Evolutionary conservation across 345 rosid species (phyloP).

Genomic region (Lepidium africanum): DNA sequence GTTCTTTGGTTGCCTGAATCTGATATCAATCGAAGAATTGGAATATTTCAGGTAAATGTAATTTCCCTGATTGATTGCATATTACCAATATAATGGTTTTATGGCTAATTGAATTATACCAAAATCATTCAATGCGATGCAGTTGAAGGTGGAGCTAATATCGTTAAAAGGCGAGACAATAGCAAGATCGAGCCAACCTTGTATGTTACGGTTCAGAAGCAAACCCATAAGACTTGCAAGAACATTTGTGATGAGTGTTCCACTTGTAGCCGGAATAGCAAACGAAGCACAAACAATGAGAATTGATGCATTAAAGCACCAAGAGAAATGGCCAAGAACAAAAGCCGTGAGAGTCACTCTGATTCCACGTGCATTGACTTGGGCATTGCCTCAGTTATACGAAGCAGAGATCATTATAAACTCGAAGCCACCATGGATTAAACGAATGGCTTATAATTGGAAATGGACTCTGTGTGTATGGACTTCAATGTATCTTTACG

Average conservation of each 20-base stretch:
- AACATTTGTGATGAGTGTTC: slow-evolving; percentile 48
- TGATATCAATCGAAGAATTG: slow-evolving; percentile 52
- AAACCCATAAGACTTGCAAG: slow-evolving; percentile 46
- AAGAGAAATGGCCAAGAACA: slow-evolving; percentile 55
- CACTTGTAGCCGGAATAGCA: slow-evolving; percentile 51
- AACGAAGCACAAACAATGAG: slow-evolving; percentile 58
- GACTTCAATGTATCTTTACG: slow-evolving; percentile 48
- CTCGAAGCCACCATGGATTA: slow-evolving; percentile 60
- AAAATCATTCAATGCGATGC: neutral
- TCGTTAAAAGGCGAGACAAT: slow-evolving; percentile 39
- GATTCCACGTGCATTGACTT: slow-evolving; percentile 61
- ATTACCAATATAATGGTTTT: too few relatives aligned
- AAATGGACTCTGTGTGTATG: slow-evolving; percentile 69
- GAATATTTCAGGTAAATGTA: slow-evolving; percentile 55
- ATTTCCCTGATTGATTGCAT: neutral
- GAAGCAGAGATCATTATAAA: slow-evolving; percentile 49
- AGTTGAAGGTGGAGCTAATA: slow-evolving; percentile 65
- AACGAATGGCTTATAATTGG: slow-evolving; percentile 59
- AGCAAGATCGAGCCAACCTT: slow-evolving; percentile 59
- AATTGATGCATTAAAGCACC: slow-evolving; percentile 37
- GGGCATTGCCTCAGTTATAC: slow-evolving; percentile 49
- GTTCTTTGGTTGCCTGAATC: slow-evolving; percentile 74
- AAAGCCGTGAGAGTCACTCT: slow-evolving; percentile 45
- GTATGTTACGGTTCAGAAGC: slow-evolving; percentile 67
- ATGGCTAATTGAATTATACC: too few relatives aligned